Conservation (phyloP, 139 green algal species). For the Chlorella sp. region DNA sequence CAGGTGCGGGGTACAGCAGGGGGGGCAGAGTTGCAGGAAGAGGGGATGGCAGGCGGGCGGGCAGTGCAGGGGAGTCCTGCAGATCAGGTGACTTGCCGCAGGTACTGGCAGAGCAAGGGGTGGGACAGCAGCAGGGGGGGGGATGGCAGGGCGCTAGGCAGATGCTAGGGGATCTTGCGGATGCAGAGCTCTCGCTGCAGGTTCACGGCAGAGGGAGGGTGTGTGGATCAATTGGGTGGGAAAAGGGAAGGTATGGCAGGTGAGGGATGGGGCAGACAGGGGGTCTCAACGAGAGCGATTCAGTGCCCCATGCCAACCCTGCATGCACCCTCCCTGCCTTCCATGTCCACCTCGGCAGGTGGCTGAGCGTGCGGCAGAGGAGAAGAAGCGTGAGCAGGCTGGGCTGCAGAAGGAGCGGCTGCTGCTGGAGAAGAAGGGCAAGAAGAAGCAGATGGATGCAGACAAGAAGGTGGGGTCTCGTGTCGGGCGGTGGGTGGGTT, state of each 20-base stretch:
- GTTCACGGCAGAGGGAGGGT: too few species aligned
- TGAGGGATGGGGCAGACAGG: neutral
- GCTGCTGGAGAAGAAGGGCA: slow-evolving; percentile 76
- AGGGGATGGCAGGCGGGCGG: too few species aligned
- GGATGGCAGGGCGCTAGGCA: slow-evolving; percentile 10
- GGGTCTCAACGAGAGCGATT: too few species aligned
- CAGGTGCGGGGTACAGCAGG: too few species aligned
- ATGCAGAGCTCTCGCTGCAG: too few species aligned
- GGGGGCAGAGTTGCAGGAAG: too few species aligned
- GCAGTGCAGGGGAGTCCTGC: too few species aligned
- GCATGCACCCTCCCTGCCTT: neutral
- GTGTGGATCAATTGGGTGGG: too few species aligned
- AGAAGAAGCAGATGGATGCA: slow-evolving; percentile 73
- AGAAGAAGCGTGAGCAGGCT: slow-evolving; percentile 60
- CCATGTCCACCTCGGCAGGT: neutral
- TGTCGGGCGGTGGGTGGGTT: neutral
- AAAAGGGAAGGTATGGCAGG: neutral
- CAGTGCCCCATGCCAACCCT: neutral
- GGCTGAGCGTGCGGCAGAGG: slow-evolving; percentile 47
- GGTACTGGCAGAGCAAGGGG: too few species aligned
- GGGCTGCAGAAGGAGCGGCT: slow-evolving; percentile 67
- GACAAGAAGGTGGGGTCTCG: slow-evolving; percentile 64
- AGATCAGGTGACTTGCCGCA: too few species aligned
- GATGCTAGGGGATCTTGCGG: neutral
- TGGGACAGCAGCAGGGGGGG: slow-evolving; percentile 28